A percentile compares a stretch with the other conserved stretches of the same genome.
phyloP scores from a whole-genome alignment of 225 moss, liverwort and hornwort species.

The Climacium dendroides region DNA sequence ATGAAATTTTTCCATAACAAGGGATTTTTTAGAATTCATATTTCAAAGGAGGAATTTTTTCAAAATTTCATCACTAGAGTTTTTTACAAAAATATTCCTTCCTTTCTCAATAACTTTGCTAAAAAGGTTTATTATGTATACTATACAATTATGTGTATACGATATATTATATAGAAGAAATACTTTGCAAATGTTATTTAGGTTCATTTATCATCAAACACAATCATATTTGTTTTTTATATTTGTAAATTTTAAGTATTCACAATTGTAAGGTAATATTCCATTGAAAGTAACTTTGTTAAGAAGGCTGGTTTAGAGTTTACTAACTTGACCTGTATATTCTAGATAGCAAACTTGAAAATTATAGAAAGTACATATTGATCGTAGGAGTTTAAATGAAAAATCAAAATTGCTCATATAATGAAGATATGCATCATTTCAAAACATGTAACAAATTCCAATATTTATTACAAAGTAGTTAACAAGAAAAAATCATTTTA shows the following conservation, averaged over 20 bases:
- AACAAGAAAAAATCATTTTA: neutral
- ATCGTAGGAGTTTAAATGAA: neutral
- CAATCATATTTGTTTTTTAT: neutral
- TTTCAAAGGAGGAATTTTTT: rapidly evolving
- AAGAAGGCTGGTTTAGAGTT: neutral
- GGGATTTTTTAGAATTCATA: rapidly evolving
- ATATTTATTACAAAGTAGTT: neutral
- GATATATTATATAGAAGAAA: neutral
- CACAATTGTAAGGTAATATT: too few species aligned
- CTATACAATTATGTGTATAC: neutral
- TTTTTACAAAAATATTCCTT: neutral
- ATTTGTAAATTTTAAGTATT: neutral
- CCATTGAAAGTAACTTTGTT: neutral
- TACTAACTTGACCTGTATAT: neutral
- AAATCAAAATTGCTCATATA: neutral
- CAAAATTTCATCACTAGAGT: rapidly evolving
- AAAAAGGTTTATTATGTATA: neutral
- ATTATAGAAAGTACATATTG: neutral
- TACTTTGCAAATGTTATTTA: neutral
- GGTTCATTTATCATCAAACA: neutral
- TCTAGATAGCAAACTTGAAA: neutral
- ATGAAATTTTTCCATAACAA: neutral
- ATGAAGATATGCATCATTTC: neutral
- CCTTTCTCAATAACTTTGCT: neutral
- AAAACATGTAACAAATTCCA: neutral